phyloP scores from a whole-genome alignment of 2,329 filamentous ascomycete species.

The Trichoderma sp. region DNA sequence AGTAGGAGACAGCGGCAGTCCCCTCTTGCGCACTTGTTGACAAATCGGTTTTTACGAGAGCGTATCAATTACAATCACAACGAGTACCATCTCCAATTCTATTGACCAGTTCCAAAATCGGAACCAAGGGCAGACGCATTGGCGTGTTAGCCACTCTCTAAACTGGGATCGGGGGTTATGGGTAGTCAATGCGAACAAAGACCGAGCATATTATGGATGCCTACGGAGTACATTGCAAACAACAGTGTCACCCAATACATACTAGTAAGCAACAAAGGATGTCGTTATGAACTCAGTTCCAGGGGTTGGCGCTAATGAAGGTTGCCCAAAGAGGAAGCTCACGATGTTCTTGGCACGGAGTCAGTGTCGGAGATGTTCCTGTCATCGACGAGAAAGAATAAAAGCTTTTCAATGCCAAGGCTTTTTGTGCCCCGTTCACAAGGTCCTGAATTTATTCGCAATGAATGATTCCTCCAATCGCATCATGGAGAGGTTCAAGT shows the following conservation, averaged over 20 bases:
- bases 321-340: slow-evolving; percentile 9
- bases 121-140: neutral
- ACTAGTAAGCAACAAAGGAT: neutral
- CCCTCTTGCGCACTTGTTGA: no score
- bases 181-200: neutral
- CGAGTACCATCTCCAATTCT: neutral
- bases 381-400: neutral
- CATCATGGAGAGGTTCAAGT: neutral
- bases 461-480: slow-evolving; percentile 14
- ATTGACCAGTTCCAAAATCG: neutral
- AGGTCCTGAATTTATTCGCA: neutral
- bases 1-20: neutral
- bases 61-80: neutral
- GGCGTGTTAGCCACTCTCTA: neutral
- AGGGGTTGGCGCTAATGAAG: neutral
- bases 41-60: no score
- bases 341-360: slow-evolving; percentile 5
- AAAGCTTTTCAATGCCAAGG: neutral
- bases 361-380: neutral
- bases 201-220: neutral
- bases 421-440: neutral
- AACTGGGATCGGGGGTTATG: no score
- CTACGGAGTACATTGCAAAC: neutral
- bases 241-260: neutral
- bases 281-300: neutral